A percentile compares a stretch with the other conserved stretches of the same genome.
These are phyloP conservation scores for Fusarium guadeloupense DNA, from an alignment of 2,329 filamentous ascomycete genomes.

Conservation along the genomic window DNA sequence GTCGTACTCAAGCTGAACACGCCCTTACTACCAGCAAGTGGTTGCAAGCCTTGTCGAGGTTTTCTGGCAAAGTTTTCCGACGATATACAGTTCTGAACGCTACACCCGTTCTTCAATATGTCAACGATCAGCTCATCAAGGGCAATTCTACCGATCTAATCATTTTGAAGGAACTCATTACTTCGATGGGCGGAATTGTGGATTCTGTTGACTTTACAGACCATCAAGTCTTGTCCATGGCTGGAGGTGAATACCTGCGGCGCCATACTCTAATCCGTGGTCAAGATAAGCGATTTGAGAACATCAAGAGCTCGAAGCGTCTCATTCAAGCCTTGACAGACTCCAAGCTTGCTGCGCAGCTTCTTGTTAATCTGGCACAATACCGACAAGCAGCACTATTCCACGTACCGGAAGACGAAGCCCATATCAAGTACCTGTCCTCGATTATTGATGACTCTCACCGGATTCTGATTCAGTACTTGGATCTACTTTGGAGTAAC, in stretches of 20 bases:
- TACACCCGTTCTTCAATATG: slow-evolving; percentile 87
- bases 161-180: slow-evolving; percentile 88
- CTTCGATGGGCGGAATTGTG: slow-evolving; percentile 92
- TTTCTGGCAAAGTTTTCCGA: slow-evolving; percentile 89
- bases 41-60: slow-evolving; percentile 89
- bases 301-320: slow-evolving; percentile 77
- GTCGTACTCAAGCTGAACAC: slow-evolving; percentile 69
- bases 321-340: slow-evolving; percentile 82
- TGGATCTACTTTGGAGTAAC: slow-evolving; percentile 87
- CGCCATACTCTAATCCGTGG: slow-evolving; percentile 82
- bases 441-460: slow-evolving; percentile 92
- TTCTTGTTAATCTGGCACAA: slow-evolving; percentile 91
- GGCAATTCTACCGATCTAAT: slow-evolving; percentile 92
- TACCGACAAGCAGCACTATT: slow-evolving; percentile 89
- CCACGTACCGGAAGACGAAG: slow-evolving; percentile 73
- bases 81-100: slow-evolving; percentile 86
- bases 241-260: slow-evolving; percentile 81
- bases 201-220: slow-evolving; percentile 90
- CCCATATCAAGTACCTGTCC: slow-evolving; percentile 88
- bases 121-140: slow-evolving; percentile 81
- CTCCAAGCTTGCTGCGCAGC: slow-evolving; percentile 78
- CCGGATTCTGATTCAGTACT: slow-evolving; percentile 83
- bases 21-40: slow-evolving; percentile 85
- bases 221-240: slow-evolving; percentile 85
- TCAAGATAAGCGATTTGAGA: slow-evolving; percentile 83